Base-by-base conservation (phyloP, 768 basidiomycete species). In the Pluteus cervinus region DNA sequence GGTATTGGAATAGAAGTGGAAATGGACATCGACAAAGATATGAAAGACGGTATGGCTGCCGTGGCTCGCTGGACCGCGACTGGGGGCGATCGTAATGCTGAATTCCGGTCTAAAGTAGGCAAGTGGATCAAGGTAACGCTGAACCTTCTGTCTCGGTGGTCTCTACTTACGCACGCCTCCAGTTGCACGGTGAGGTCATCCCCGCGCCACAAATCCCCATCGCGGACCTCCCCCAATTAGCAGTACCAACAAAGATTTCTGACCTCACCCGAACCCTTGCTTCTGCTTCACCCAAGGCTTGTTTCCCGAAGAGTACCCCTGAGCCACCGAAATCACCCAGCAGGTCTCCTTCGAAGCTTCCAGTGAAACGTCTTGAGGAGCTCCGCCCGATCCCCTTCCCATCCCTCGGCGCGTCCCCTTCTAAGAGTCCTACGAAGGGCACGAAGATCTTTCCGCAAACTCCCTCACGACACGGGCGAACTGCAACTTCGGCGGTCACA, bases 1-100 rank as follows among this genome's bases (percentile, higher is more conserved):
- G 88, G 87, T 7, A 73, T 90, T 44, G 88, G 88, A 1, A 86
- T 91, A 34, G 85, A 90, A 59, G 86, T 89, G 17, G 85, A 89
- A 48, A 81, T 86, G 65, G 78, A 88, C 49, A 74, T 87, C 39
- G 84, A 86, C 58, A 85, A 84, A 60, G 78, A 74, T 48, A 79
- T 85, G 80, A 66, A 66, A 15, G 77, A 73, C 30, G 86, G 87
- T n/a, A 89, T 90, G 82, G 85, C 86, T 24, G 84, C 87, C 20
- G 84, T 91, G 29, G 87, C 88, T 36, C 75, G 86, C 39, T 91
- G 88, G 88, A 88, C 88, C 3, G 75, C 82, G 20, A 76, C 68
- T 29, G 61, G 72, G 24, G 83, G 86, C 38, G 61, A 60, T 23
- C 75, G 88, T 37, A 73, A 78, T 38, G 60, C 66, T 37, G 63